A percentile compares a stretch with the other conserved stretches of the same genome.
These are phyloP conservation scores for Colletotrichum magnum DNA, from an alignment of 2,329 filamentous ascomycete species.

Conservation along the genomic window DNA sequence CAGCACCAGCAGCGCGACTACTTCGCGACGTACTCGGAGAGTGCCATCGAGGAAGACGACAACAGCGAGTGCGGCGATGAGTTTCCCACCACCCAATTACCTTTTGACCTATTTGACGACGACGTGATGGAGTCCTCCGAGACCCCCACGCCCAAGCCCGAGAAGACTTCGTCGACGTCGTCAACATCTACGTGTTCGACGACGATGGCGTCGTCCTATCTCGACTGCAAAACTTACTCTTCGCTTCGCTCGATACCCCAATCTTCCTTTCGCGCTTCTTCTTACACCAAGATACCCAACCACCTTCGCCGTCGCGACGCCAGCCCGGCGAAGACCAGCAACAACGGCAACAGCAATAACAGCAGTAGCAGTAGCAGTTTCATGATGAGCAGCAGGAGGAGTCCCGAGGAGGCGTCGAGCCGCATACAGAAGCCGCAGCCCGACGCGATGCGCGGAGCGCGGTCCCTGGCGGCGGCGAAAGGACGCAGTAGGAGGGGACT, in stretches of 20 bases:
- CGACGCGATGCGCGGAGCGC: slow-evolving; percentile 55
- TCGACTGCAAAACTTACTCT: slow-evolving; percentile 52
- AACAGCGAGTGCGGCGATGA: slow-evolving; percentile 45
- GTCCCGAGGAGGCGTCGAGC: slow-evolving; percentile 61
- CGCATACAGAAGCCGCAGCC: slow-evolving; percentile 63
- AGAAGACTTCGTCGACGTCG: slow-evolving; percentile 43
- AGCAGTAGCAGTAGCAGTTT: slow-evolving; percentile 45
- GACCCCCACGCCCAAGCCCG: slow-evolving; percentile 60
- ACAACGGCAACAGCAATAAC: no score
- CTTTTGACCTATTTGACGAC: slow-evolving; percentile 52
- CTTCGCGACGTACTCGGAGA: slow-evolving; percentile 41
- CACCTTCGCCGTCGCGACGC: slow-evolving; percentile 48
- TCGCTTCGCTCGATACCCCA: slow-evolving; percentile 51
- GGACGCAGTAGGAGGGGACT: slow-evolving; percentile 57
- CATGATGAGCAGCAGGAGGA: slow-evolving; percentile 60
- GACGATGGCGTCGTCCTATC: slow-evolving; percentile 51
- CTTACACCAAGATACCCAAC: slow-evolving; percentile 52
- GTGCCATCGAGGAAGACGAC: slow-evolving; percentile 48
- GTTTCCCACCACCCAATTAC: slow-evolving; percentile 56
- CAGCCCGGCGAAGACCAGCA: slow-evolving; percentile 50
- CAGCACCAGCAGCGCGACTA: slow-evolving; percentile 42
- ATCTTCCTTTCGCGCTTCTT: slow-evolving; percentile 49
- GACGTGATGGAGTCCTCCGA: slow-evolving; percentile 55
- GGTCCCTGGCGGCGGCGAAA: slow-evolving; percentile 56
- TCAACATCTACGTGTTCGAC: background rate